Conservation (phyloP, 306 rosid genomes). For the Malus orientalis region DNA sequence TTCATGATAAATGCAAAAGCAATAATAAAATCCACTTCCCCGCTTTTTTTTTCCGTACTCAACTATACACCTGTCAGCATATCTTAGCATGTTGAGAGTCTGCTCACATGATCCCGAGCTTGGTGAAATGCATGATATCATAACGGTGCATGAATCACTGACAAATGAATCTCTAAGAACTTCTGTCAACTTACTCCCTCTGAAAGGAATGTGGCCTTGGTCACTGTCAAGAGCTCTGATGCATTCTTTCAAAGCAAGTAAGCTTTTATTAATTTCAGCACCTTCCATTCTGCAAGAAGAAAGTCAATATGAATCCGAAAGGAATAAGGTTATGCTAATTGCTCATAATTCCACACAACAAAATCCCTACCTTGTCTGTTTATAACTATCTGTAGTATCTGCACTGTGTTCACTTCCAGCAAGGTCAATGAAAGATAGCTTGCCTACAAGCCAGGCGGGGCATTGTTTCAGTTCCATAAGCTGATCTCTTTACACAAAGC, state of each 20-base stretch:
- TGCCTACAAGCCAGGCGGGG: slow-evolving; percentile 68
- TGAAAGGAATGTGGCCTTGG: slow-evolving; percentile 85
- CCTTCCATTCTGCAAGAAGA: slow-evolving; percentile 67
- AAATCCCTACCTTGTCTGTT: slow-evolving; percentile 55
- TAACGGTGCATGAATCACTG: slow-evolving; percentile 78
- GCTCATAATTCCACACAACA: neutral
- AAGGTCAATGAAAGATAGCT: slow-evolving; percentile 74
- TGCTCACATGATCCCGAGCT: slow-evolving; percentile 87
- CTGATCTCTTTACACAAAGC: slow-evolving; percentile 65
- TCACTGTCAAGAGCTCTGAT: slow-evolving; percentile 81
- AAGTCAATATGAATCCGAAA: neutral
- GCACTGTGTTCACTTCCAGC: slow-evolving; percentile 92
- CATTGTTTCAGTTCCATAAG: slow-evolving; percentile 57
- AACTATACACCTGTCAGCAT: slow-evolving; percentile 64
- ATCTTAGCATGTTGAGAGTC: slow-evolving; percentile 86
- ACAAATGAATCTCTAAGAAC: slow-evolving; percentile 83
- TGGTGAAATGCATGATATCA: slow-evolving; percentile 88
- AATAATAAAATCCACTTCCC: neutral
- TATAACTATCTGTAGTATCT: slow-evolving; percentile 77
- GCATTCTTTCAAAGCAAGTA: slow-evolving; percentile 78
- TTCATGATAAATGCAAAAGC: neutral
- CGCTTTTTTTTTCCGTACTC: neutral
- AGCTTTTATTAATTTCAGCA: slow-evolving; percentile 84
- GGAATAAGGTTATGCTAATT: neutral
- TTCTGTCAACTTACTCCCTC: slow-evolving; percentile 91